Evolutionary conservation across 2,329 filamentous ascomycete genomes (phyloP).

Genomic region (Pseudogymnoascus sp.): DNA sequence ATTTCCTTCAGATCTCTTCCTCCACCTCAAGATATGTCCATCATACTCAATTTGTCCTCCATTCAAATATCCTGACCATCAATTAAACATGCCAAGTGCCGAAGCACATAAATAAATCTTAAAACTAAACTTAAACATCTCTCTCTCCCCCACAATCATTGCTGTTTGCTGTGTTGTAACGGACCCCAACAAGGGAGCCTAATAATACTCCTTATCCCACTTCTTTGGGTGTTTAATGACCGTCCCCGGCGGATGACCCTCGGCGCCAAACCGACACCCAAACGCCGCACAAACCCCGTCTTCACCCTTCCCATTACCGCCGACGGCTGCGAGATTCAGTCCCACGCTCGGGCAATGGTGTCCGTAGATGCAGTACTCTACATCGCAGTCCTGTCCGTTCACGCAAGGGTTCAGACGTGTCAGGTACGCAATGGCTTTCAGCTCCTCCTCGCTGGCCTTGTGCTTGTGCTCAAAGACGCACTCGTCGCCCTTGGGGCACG

Average conservation of each 20-base stretch:
- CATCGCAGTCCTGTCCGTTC: constrained; percentile 48
- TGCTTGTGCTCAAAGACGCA: constrained; percentile 52
- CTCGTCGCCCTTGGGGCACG: constrained; percentile 44
- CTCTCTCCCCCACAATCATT: neutral
- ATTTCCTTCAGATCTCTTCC: neutral
- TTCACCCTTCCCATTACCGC: constrained; percentile 43
- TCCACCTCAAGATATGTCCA: neutral
- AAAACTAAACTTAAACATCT: constrained; percentile 1
- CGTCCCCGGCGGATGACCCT: constrained; percentile 49
- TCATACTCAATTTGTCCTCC: neutral
- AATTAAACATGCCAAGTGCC: neutral
- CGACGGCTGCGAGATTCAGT: constrained; percentile 14
- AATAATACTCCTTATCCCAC: constrained; percentile 11
- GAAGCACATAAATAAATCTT: constrained; percentile 1
- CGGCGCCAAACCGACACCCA: constrained; percentile 45
- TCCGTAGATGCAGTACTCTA: constrained; percentile 52
- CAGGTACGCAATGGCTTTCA: constrained; percentile 46
- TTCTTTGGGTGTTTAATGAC: constrained; percentile 22
- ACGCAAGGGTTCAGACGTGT: constrained; percentile 50
- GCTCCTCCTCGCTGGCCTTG: constrained; percentile 44
- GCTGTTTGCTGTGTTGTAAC: neutral
- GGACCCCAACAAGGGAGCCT: neutral
- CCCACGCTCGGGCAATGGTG: constrained; percentile 38
- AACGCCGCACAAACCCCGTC: constrained; percentile 45
- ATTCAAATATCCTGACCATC: neutral